Percentiles rank a stretch among this genome's conserved stretches.
Evolutionary conservation across 345 rosid genomes (phyloP).

Genomic region (Mallotus nudiflorus): DNA sequence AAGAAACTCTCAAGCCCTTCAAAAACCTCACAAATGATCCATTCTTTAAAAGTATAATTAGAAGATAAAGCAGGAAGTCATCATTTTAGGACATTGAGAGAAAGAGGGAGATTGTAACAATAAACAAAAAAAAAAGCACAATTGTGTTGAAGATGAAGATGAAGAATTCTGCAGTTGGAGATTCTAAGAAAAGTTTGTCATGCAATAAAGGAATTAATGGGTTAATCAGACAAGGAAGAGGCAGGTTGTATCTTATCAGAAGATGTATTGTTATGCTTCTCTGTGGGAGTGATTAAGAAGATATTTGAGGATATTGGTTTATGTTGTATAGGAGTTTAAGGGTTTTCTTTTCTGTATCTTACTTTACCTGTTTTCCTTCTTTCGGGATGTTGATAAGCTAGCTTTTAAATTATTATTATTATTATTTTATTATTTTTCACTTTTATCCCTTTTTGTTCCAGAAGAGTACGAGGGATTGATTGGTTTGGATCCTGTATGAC

Average conservation of each 20-base stretch:
- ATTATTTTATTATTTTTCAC: too few relatives aligned
- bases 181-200: conserved; percentile 42
- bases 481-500: not conserved
- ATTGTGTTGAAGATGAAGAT: conserved; percentile 28
- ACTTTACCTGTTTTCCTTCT: not conserved
- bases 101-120: not conserved
- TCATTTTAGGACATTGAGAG: not conserved
- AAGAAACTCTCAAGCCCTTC: not conserved
- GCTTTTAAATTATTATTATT: too few relatives aligned
- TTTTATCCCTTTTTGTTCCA: conserved; percentile 6
- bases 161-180: conserved; percentile 24
- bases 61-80: not conserved
- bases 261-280: conserved; percentile 59
- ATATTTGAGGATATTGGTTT: not conserved
- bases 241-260: conserved; percentile 55
- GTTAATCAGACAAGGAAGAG: conserved; percentile 47
- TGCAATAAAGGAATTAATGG: conserved; percentile 39
- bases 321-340: not conserved
- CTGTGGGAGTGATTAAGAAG: conserved; percentile 48
- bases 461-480: not conserved
- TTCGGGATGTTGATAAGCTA: not conserved
- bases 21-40: not conserved
- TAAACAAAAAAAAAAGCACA: not conserved
- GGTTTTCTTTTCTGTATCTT: not conserved
- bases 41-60: not conserved